Percentiles rank a stretch among this genome's conserved stretches.
These are phyloP conservation scores for Helicocarpus griseus DNA, from an alignment of 2,329 filamentous ascomycete species.

Conservation along the genomic window DNA sequence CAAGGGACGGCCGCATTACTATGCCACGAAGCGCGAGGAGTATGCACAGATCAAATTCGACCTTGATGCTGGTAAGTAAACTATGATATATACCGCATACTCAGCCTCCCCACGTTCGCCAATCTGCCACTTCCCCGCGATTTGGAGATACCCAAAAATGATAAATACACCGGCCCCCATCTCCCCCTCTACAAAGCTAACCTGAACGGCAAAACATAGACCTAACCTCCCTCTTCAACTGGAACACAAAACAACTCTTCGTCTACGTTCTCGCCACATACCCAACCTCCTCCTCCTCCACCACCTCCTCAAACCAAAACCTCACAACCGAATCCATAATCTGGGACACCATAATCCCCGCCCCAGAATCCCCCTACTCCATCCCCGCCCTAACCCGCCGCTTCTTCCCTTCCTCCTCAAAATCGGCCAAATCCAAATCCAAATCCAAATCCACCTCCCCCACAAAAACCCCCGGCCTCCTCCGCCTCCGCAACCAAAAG, in stretches of 20 bases:
- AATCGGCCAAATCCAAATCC: conserved; percentile 13
- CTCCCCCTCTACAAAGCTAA: not conserved
- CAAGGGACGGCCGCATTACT: conserved; percentile 91
- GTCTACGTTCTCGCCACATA: conserved; percentile 84
- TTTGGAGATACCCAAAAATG: not conserved
- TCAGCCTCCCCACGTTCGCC: not conserved
- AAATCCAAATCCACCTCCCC: conserved; percentile 14
- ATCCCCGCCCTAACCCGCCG: conserved; percentile 28
- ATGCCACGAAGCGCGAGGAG: conserved; percentile 84
- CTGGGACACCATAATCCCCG: conserved; percentile 69
- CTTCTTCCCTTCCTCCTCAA: conserved; percentile 20
- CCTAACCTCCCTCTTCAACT: conserved; percentile 85
- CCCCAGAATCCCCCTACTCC: conserved; percentile 38
- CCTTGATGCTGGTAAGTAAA: conserved; percentile 60
- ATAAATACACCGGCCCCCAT: not conserved
- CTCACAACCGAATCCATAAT: conserved; percentile 28
- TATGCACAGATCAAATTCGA: conserved; percentile 93
- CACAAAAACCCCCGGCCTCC: conserved; percentile 45
- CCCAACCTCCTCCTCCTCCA: conserved; percentile 34
- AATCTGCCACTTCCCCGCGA: not conserved
- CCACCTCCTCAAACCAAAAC: no score
- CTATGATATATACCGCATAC: not conserved
- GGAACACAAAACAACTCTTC: conserved; percentile 99
- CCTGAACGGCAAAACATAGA: conserved; percentile 39
- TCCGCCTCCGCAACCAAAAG: conserved; percentile 72